phyloP scores from a whole-genome alignment of 2,329 filamentous ascomycete genomes.

The Fusarium newnesense region DNA sequence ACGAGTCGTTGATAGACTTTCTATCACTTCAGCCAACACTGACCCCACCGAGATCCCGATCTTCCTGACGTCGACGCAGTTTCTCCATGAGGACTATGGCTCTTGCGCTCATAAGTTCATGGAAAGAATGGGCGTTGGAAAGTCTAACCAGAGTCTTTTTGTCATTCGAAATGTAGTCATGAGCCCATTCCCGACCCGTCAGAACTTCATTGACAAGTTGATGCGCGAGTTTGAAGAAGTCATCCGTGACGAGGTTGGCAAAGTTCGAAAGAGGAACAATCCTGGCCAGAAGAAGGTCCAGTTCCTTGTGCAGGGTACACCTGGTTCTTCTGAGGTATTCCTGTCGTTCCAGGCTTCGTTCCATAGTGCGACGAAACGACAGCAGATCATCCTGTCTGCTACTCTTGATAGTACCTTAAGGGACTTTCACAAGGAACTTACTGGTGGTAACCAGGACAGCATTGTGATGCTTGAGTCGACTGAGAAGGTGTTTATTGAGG shows the following conservation, averaged over 20 bases:
- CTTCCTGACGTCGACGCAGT: slow-evolving; percentile 58
- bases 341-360: slow-evolving; percentile 54
- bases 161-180: slow-evolving; percentile 61
- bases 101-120: slow-evolving; percentile 55
- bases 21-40: slow-evolving; percentile 53
- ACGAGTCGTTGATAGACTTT: slow-evolving; percentile 54
- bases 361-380: slow-evolving; percentile 46
- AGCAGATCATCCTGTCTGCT: slow-evolving; percentile 49
- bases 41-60: slow-evolving; percentile 54
- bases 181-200: slow-evolving; percentile 55
- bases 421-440: background rate
- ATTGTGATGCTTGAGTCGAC: slow-evolving; percentile 29
- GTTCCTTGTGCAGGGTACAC: slow-evolving; percentile 52
- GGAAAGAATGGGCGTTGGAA: slow-evolving; percentile 50
- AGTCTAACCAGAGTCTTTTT: slow-evolving; percentile 51
- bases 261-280: slow-evolving; percentile 50
- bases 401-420: slow-evolving; percentile 1
- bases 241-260: slow-evolving; percentile 44
- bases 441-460: background rate
- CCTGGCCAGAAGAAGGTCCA: slow-evolving; percentile 47
- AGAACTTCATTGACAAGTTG: slow-evolving; percentile 52
- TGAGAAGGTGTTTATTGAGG: background rate
- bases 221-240: slow-evolving; percentile 47
- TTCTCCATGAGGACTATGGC: slow-evolving; percentile 53
- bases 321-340: slow-evolving; percentile 49